Base-by-base conservation (phyloP, 805 yeast species). In the Debaryomyces hansenii region DNA sequence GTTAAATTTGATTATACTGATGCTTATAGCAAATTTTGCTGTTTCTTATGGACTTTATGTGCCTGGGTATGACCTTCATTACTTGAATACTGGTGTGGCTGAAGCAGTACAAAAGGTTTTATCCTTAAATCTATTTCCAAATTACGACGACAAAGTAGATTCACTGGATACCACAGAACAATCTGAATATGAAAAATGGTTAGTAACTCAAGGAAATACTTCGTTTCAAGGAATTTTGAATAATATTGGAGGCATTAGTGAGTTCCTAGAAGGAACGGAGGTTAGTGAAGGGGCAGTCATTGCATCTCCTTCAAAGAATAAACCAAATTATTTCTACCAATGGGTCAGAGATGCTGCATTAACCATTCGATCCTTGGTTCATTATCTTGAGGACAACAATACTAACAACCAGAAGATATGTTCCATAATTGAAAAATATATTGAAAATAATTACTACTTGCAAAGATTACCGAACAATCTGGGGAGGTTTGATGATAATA, bases 261-360 rank as follows among this genome's bases (percentile, higher is more conserved):
- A 74, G 4, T 58, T 48, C 15, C 56, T 64, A 20, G 54, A 50
- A 20, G 48, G 52, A 10, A 48, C 44, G 6, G 63, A 40, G 64
- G 82, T 84, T 1, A 70, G 79, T 0, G 56, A 64, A 5, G 97
- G 97, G 27, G 87, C 81, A 2, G 85, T 90, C 4, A 75, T 91
- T 53, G 98, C 98, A 1, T 83, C 94, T 6, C 96, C 96, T 6
- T 89, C 96, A 1, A 78, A 64, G 43, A 5, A 43, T 0, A 52
- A 72, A 20, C 98, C 98, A 0, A 78, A 92, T 65, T 92, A 92
- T 65, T 90, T 81, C 58, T 92, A 78, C 58, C 96, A 87, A 60
- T 92, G 98, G 98, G 77, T 82, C 4, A 77, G 98, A 60, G 98
- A 92, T 63, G 82, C 90, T 28, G 97, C 97, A 0, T 78, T 92